phyloP scores from a whole-genome alignment of 805 yeast species.

The Nakazawaea ernobii region DNA sequence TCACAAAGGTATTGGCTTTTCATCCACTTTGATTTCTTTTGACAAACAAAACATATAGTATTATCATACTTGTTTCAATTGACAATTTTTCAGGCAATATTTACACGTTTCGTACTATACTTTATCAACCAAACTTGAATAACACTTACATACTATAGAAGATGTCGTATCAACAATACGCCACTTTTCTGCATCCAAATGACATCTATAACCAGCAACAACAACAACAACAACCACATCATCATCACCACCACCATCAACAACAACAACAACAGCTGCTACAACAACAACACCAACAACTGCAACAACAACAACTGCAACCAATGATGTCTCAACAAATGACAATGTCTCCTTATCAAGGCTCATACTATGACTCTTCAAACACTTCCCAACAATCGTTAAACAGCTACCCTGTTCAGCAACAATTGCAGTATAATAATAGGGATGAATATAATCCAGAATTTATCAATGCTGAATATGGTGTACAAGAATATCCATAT shows the following conservation, averaged over 20 bases:
- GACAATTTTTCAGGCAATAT: no score
- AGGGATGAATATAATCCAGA: neutral
- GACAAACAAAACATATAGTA: no score
- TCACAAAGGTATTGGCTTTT: no score
- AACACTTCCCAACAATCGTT: constrained; percentile 4
- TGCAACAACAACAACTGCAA: constrained; percentile 1
- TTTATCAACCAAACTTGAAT: no score
- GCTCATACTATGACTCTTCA: constrained; percentile 2
- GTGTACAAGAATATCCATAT: constrained; percentile 1
- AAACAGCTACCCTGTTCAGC: neutral
- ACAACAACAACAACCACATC: no score
- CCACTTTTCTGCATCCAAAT: constrained; percentile 1
- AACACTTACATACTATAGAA: neutral
- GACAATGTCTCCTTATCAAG: neutral
- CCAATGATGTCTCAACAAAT: neutral
- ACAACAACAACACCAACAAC: neutral
- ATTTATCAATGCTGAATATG: neutral
- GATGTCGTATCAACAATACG: constrained; percentile 5
- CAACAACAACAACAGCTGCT: neutral
- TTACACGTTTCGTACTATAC: no score
- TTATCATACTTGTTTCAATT: no score
- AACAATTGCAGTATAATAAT: constrained; percentile 1
- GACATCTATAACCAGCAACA: no score
- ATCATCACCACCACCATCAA: neutral
- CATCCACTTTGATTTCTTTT: no score